Conservation (phyloP, 257 asterid species). For the Solanum habrochaites region DNA sequence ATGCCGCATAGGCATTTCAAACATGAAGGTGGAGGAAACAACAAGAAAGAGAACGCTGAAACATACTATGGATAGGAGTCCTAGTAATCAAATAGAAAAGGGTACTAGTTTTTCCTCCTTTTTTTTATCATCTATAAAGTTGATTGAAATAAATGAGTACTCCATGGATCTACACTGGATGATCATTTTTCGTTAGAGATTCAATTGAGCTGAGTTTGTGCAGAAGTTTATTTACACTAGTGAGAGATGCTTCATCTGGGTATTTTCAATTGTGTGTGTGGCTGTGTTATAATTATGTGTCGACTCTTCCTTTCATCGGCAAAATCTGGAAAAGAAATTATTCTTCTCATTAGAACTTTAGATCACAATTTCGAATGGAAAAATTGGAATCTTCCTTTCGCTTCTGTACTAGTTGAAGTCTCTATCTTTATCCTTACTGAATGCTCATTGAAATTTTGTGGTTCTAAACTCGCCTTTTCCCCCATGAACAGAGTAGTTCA, state of each 20-base stretch:
- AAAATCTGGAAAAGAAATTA: not conserved
- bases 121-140: not conserved
- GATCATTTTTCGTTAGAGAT: not conserved
- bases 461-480: not conserved
- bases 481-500: constrained; percentile 53
- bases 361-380: not conserved
- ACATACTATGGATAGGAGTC: not conserved
- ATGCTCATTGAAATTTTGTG: not conserved
- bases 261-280: not conserved
- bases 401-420: not conserved
- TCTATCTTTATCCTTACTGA: not conserved
- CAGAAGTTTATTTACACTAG: not conserved
- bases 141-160: not conserved
- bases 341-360: not conserved
- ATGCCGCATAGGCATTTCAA: not conserved
- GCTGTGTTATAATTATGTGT: not conserved
- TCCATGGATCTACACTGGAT: not conserved
- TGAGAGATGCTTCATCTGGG: not conserved
- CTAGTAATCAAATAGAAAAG: not conserved
- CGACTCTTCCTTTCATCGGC: not conserved
- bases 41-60: not conserved
- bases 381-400: not conserved
- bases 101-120: not conserved
- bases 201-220: not conserved
- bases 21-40: not conserved